These are phyloP conservation scores for Xylaria flabelliformis DNA, from an alignment of 495 filamentous ascomycete genomes.

Conservation along the genomic window DNA sequence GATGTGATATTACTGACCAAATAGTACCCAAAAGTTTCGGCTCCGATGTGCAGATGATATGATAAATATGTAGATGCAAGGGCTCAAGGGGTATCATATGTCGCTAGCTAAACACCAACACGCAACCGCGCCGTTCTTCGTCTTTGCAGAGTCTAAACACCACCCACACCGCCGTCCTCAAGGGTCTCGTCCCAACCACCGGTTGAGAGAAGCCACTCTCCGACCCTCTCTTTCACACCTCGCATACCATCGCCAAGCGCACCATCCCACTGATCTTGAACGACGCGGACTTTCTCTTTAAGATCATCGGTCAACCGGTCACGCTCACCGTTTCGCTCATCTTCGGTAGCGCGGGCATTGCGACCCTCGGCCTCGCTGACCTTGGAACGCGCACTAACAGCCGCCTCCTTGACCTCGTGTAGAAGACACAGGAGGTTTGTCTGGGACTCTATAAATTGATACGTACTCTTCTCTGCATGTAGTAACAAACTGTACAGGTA, in stretches of 20 bases:
- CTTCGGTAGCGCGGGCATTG: slow-evolving; percentile 64
- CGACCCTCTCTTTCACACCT: slow-evolving; percentile 62
- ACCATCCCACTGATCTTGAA: slow-evolving; percentile 83
- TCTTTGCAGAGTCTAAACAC: slow-evolving; percentile 35
- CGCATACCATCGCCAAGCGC: slow-evolving; percentile 58
- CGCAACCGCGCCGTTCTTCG: neutral
- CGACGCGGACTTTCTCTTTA: slow-evolving; percentile 86
- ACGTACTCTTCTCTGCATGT: slow-evolving; percentile 88
- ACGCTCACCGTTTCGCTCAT: slow-evolving; percentile 69
- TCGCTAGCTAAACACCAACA: slow-evolving; percentile 22
- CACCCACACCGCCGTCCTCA: slow-evolving; percentile 56
- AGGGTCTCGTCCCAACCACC: slow-evolving; percentile 77
- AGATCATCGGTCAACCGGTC: slow-evolving; percentile 77
- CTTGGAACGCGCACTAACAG: slow-evolving; percentile 66
- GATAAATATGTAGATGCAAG: slow-evolving; percentile 3
- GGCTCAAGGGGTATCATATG: slow-evolving; percentile 22
- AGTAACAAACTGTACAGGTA: slow-evolving; percentile 84
- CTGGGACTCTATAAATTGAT: slow-evolving; percentile 96
- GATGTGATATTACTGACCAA: neutral
- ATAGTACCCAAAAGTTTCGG: neutral
- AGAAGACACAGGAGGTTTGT: slow-evolving; percentile 90
- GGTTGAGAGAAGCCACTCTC: slow-evolving; percentile 67
- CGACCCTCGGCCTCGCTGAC: slow-evolving; percentile 61
- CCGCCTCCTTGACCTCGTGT: slow-evolving; percentile 87
- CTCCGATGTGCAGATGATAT: slow-evolving; percentile 14